Evolutionary conservation across 2,329 filamentous ascomycete species (phyloP).

Genomic region (Penicillium carneum): DNA sequence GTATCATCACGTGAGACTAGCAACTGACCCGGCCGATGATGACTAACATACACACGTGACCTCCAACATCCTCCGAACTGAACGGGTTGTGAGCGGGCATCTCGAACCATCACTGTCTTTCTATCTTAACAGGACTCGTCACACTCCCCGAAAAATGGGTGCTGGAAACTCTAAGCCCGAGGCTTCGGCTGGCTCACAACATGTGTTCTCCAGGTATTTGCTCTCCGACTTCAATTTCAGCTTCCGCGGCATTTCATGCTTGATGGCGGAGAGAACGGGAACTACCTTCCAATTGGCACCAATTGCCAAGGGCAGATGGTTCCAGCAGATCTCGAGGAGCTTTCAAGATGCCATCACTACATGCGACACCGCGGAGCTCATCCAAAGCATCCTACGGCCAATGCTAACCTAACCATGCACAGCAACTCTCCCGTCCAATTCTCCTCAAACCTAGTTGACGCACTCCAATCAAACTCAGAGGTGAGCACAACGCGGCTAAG

Average conservation of each 20-base stretch:
- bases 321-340: neutral
- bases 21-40: conserved; percentile 7
- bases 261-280: conserved; percentile 21
- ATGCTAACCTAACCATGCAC: conserved; percentile 32
- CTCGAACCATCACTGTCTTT: conserved; percentile 13
- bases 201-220: conserved; percentile 67
- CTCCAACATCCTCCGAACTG: conserved; percentile 22
- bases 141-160: conserved; percentile 58
- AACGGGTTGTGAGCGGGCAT: conserved; percentile 21
- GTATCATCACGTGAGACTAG: too few species aligned
- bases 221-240: conserved; percentile 14
- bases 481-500: conserved; percentile 59
- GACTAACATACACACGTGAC: conserved; percentile 16
- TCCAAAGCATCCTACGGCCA: neutral
- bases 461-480: conserved; percentile 83
- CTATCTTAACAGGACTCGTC: conserved; percentile 19
- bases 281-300: conserved; percentile 15
- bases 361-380: neutral
- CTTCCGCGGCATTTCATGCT: conserved; percentile 13
- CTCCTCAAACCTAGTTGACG: conserved; percentile 82
- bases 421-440: conserved; percentile 68
- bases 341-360: neutral
- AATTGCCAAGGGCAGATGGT: conserved; percentile 11
- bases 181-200: conserved; percentile 59
- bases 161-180: conserved; percentile 68